phyloP scores from a whole-genome alignment of 106 monocot genomes.

The Narthecium ossifragum region DNA sequence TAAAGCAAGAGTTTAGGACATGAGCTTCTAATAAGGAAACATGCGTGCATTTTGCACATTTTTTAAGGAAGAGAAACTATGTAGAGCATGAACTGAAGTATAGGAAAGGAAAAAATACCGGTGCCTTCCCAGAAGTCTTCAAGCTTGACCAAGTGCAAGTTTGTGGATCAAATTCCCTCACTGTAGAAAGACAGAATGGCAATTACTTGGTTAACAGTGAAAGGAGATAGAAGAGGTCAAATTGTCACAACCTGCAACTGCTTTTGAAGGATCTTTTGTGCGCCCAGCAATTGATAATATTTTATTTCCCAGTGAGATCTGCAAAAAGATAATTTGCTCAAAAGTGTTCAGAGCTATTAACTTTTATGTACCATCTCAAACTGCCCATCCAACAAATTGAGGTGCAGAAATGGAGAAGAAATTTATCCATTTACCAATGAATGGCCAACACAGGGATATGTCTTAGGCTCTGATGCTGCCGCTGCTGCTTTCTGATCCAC shows the following conservation, averaged over 20 bases:
- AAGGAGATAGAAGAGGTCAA: background rate
- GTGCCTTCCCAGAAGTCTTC: constrained; percentile 92
- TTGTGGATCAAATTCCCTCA: constrained; percentile 93
- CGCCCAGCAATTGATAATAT: constrained; percentile 90
- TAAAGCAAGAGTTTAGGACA: no score
- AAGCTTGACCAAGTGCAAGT: constrained; percentile 76
- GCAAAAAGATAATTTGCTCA: constrained; percentile 11
- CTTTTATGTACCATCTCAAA: background rate
- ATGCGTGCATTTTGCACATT: no score
- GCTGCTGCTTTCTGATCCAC: constrained; percentile 47
- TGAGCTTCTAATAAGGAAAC: no score
- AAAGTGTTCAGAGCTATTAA: background rate
- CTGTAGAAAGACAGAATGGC: constrained; percentile 31
- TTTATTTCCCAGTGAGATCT: constrained; percentile 87
- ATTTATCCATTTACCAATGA: constrained; percentile 60
- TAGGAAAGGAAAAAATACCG: constrained; percentile 38
- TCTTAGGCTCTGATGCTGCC: constrained; percentile 28
- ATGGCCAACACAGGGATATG: constrained; percentile 84
- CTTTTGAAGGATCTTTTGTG: constrained; percentile 94
- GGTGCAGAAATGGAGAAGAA: background rate
- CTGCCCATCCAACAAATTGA: background rate
- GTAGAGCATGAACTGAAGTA: no score
- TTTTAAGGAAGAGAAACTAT: no score
- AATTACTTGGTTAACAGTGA: constrained; percentile 1
- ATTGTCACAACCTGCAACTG: constrained; percentile 56